These are phyloP conservation scores for Elaeis oleifera DNA, from an alignment of 202 grass and related monocot species.

Conservation along the genomic window DNA sequence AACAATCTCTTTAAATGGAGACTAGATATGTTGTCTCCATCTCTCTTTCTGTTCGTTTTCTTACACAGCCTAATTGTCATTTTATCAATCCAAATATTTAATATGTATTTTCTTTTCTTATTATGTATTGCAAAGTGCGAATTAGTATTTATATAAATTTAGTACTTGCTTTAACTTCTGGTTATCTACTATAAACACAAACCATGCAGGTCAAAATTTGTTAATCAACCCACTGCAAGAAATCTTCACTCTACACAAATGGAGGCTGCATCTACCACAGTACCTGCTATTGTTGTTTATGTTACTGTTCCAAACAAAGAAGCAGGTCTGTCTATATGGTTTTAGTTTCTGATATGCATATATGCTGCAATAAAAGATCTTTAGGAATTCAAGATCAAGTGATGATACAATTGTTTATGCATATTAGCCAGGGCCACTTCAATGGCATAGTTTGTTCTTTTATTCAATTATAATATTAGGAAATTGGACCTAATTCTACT, in stretches of 20 bases:
- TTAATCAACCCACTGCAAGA: conserved; percentile 17
- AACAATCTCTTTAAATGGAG: too few species aligned
- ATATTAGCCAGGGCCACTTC: too few species aligned
- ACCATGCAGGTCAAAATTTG: conserved; percentile 24
- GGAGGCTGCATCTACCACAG: conserved; percentile 46
- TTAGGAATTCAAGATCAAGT: too few species aligned
- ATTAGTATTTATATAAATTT: conserved; percentile 7
- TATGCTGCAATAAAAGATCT: background rate
- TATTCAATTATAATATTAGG: too few species aligned
- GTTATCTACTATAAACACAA: background rate
- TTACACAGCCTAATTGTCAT: too few species aligned
- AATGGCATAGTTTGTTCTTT: too few species aligned
- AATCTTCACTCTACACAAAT: conserved; percentile 47
- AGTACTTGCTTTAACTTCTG: background rate
- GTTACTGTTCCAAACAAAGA: conserved; percentile 79
- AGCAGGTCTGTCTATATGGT: conserved; percentile 47
- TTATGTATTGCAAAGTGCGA: background rate
- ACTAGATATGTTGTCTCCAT: too few species aligned
- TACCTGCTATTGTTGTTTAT: conserved; percentile 89
- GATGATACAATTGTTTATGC: too few species aligned
- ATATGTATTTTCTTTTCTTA: background rate
- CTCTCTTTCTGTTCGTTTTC: too few species aligned
- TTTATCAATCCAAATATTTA: too few species aligned
- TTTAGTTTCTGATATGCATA: conserved; percentile 1
- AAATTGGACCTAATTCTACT: too few species aligned